Evolutionary conservation across 352 stramenopile genomes (phyloP), one percentile per base, ranked within the genome.

Genomic region (Pythium volutum): DNA sequence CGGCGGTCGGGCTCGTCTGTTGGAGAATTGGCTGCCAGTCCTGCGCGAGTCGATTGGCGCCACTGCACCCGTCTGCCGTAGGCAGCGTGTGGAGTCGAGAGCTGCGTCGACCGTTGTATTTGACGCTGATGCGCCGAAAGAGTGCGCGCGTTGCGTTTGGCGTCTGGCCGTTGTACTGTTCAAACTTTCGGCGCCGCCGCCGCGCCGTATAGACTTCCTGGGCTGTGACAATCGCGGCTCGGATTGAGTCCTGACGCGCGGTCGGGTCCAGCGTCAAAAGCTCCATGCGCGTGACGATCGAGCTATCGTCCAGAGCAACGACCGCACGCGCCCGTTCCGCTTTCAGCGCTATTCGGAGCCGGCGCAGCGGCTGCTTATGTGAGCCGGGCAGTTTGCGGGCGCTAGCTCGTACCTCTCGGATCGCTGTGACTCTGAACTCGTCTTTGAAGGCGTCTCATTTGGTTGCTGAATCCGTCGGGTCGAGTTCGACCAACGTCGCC

Each of bases 1-100:
- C 3, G 49, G 49, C 3, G 49, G 26, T 18, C 11, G n/a, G n/a
- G n/a, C n/a, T n/a, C n/a, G n/a, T 15, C 25, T 55, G 49, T 20
- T 55, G 49, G 2, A 55, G n/a, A n/a, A 43, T 45, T 6, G 49
- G 49, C 4, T 14, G 10, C 46, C 46, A 53, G 16, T 53, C 46
- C 11, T 14, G 2, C 4, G 18, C 46, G 4, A 53, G 46, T 12
- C 23, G 10, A 6, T 38, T 11, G 4, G 46, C 46, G 10, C 23
- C 26, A 5, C 20, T 11, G 1, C 16, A 6, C 8, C 46, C 46
- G 26, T 16, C 4, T 3, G 18, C 25, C 18, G 23, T 23, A 3
- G 27, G 16, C 11, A 14, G 26, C 5, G 23, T 1, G 46, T 3
- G 3, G 15, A 3, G 5, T 11, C 46, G 25, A 9, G 16, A 14